These are phyloP conservation scores for Spirogloea muscicola DNA, from an alignment of 139 green algal species.

Conservation along the genomic window DNA sequence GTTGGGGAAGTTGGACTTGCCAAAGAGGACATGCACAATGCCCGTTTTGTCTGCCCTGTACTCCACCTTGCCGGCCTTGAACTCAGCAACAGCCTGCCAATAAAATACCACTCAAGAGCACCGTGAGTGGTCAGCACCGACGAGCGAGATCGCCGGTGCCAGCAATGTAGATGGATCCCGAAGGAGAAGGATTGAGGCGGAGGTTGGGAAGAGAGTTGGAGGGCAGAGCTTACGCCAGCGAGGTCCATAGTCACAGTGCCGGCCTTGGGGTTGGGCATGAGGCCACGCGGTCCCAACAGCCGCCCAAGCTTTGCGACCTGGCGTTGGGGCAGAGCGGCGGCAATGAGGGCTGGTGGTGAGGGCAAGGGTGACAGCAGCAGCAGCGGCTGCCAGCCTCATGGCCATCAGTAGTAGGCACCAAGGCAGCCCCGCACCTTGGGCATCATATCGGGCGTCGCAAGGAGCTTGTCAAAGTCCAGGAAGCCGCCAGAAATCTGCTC, in stretches of 20 bases:
- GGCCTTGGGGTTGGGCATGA: conserved; percentile 99
- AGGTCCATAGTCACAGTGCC: conserved; percentile 99
- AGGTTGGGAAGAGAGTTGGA: neutral
- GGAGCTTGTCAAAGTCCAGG: conserved; percentile 99
- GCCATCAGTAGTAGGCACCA: too few species aligned
- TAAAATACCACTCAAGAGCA: neutral
- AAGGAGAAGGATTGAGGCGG: too few species aligned
- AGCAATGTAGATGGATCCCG: too few species aligned
- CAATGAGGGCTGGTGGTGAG: neutral
- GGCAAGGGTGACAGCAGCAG: neutral
- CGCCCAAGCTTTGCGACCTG: conserved; percentile 91
- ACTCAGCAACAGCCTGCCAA: conserved; percentile 86
- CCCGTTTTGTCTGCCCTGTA: conserved; percentile 96
- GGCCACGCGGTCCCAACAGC: conserved; percentile 83
- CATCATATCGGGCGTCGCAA: conserved; percentile 99
- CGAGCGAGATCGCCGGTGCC: too few species aligned
- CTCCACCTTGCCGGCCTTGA: conserved; percentile 99
- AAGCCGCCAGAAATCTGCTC: conserved; percentile 90
- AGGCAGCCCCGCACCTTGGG: conserved; percentile 79
- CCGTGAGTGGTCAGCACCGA: neutral
- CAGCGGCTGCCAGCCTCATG: neutral
- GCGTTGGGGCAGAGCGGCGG: neutral
- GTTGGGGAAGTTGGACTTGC: conserved; percentile 77
- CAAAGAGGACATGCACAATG: conserved; percentile 95
- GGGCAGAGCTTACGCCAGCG: conserved; percentile 62